Conservation (phyloP, 192 early-diverging fungal genomes). For the Podila minutissima region DNA sequence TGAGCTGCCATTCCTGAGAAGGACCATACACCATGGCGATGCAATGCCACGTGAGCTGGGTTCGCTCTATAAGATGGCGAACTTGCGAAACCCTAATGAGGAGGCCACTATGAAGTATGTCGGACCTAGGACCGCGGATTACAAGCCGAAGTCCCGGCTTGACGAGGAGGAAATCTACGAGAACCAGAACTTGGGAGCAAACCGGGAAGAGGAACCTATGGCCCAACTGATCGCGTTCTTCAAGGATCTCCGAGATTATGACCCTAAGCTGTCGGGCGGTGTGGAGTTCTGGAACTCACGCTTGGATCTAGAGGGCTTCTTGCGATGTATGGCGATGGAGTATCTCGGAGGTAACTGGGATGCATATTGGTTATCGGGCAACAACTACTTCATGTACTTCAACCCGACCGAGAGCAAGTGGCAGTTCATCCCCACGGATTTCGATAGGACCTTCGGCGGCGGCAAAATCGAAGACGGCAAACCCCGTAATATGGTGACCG, state of each 20-base stretch:
- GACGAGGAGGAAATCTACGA: constrained; percentile 14
- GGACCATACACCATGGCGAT: constrained; percentile 28
- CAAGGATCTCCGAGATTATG: constrained; percentile 33
- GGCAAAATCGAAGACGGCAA: constrained; percentile 22
- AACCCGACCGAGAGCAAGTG: constrained; percentile 21
- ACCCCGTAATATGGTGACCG: constrained; percentile 7
- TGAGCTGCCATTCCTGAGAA: constrained; percentile 35
- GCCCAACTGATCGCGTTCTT: constrained; percentile 36
- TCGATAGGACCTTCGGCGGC: constrained; percentile 43
- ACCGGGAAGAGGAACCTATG: constrained; percentile 29
- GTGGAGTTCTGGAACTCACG: constrained; percentile 32
- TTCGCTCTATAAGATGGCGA: constrained; percentile 34
- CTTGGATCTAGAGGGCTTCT: constrained; percentile 33
- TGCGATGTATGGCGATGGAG: constrained; percentile 43
- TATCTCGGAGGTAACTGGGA: constrained; percentile 53
- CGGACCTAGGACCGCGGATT: constrained; percentile 18
- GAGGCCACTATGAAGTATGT: constrained; percentile 36
- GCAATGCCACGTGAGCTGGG: constrained; percentile 11
- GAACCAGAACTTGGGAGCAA: constrained; percentile 19
- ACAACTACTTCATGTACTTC: constrained; percentile 51
- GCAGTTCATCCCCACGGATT: constrained; percentile 52
- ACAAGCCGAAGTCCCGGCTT: constrained; percentile 5
- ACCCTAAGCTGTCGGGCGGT: constrained; percentile 10
- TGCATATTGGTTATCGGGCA: constrained; percentile 30
- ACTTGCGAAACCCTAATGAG: constrained; percentile 10